Base-by-base conservation (phyloP, 495 filamentous ascomycete genomes). In the Hamigera avellanea region DNA sequence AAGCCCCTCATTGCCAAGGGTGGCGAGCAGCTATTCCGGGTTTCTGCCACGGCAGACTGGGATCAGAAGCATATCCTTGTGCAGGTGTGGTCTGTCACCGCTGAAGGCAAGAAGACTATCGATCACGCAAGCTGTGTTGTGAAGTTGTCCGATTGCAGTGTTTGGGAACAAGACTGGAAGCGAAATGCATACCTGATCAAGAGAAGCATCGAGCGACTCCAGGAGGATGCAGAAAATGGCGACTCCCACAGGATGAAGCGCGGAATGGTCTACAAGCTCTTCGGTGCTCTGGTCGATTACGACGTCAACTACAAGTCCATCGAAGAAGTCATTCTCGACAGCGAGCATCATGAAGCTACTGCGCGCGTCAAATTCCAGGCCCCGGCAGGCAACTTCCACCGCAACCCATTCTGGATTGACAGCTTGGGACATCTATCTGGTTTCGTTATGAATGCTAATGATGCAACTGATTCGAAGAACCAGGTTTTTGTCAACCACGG, bases 371-470 rank as follows among this genome's bases (percentile, higher is more conserved):
- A 66, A 31, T 86, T 89, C 55, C 71, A 80, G 36, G 58, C 70
- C 12, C 61, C 70, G 9, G 69, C 73, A 36, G 83, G 76, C 31
- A 74, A 67, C 37, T 86, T 75, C 58, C 61, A 70, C 39, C 75
- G 75, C 37, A 72, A 73, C 35, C 81, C 81, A 1, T 81, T 78
- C 55, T 83, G 77, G 69, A 81, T 85, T 31, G 83, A 86, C 51
- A 80, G 75, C 30, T 54, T 64, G 32, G 57, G 54, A n/a, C 61
- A 66, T 45, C 65, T 82, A 19, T 78, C 80, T 8, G 84, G 84
- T 13, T 88, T 91, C 56, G 78, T 81, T 42, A 77, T 86, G 61
- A 88, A 88, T 49, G 81, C 73, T 10, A 86, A 76, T 37, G 82
- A 85, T 48, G 71, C 69, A 15, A 70, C 78, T 2, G 78, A 87